Evolutionary conservation across 2,329 filamentous ascomycete genomes (phyloP).

Genomic region (Pseudogymnoascus verrucosus): DNA sequence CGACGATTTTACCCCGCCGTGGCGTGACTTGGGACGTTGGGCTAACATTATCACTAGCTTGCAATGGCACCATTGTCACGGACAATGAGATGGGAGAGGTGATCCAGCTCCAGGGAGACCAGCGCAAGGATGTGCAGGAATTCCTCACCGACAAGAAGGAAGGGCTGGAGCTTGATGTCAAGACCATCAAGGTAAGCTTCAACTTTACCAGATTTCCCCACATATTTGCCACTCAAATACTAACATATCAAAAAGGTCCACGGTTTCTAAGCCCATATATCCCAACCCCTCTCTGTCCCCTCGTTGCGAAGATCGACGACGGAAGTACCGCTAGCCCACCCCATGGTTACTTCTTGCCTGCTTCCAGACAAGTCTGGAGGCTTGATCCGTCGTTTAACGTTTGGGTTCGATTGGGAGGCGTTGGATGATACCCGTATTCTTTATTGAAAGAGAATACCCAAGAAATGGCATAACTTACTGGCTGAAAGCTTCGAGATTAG

Average conservation of each 20-base stretch:
- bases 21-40: not conserved
- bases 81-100: conserved; percentile 98
- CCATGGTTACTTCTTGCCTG: conserved; percentile 26
- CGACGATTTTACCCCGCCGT: not conserved
- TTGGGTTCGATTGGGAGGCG: conserved; percentile 25
- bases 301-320: conserved; percentile 24
- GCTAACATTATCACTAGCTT: conserved; percentile 50
- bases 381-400: conserved; percentile 22
- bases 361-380: conserved; percentile 21
- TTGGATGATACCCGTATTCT: conserved; percentile 29
- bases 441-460: conserved; percentile 22
- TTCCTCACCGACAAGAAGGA: conserved; percentile 96
- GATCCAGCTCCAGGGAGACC: conserved; percentile 98
- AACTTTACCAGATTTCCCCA: not conserved
- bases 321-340: conserved; percentile 21
- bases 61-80: conserved; percentile 99
- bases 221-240: not conserved
- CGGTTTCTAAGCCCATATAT: conserved; percentile 50
- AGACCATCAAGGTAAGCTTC: conserved; percentile 83
- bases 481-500: not conserved
- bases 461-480: conserved; percentile 14
- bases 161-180: conserved; percentile 85
- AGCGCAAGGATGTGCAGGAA: conserved; percentile 97
- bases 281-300: conserved; percentile 22
- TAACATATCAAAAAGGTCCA: conserved; percentile 38